phyloP scores from a whole-genome alignment of 148 eudicot species.

The Persicaria tinctoria region DNA sequence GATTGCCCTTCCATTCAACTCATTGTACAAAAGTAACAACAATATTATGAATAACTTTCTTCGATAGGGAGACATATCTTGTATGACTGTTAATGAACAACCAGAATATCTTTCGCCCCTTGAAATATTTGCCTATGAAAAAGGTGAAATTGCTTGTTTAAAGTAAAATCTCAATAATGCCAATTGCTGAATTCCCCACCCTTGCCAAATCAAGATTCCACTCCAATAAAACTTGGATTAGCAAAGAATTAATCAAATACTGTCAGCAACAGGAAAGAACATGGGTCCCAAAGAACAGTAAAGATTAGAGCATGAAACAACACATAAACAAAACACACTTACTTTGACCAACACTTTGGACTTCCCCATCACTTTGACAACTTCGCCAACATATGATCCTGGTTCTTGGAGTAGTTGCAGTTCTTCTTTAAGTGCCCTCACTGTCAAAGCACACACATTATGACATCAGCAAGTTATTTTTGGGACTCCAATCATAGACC shows the following conservation, averaged over 20 bases:
- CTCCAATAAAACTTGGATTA: neutral
- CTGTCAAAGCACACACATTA: slow-evolving; percentile 14
- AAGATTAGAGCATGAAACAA: neutral
- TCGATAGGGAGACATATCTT: neutral
- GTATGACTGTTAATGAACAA: neutral
- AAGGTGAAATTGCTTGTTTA: neutral
- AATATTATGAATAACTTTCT: neutral
- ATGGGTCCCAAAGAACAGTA: neutral
- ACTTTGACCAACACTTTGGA: slow-evolving; percentile 36
- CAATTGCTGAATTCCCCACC: neutral
- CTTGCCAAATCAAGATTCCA: neutral
- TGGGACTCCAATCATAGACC: neutral
- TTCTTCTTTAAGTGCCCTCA: slow-evolving; percentile 31
- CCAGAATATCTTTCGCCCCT: neutral
- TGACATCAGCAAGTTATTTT: neutral
- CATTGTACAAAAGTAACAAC: neutral
- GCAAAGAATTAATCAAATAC: too few species aligned
- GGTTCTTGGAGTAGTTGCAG: slow-evolving; percentile 32
- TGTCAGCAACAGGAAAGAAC: too few species aligned
- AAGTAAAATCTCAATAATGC: neutral
- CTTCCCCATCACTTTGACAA: slow-evolving; percentile 42
- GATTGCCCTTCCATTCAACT: neutral
- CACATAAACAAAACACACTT: slow-evolving; percentile 8
- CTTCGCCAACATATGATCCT: slow-evolving; percentile 41
- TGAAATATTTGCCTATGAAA: neutral